A percentile compares a stretch with the other conserved stretches of the same genome.
These are phyloP conservation scores for Fraxinus floribunda DNA, from an alignment of 305 asterid species.

Conservation along the genomic window DNA sequence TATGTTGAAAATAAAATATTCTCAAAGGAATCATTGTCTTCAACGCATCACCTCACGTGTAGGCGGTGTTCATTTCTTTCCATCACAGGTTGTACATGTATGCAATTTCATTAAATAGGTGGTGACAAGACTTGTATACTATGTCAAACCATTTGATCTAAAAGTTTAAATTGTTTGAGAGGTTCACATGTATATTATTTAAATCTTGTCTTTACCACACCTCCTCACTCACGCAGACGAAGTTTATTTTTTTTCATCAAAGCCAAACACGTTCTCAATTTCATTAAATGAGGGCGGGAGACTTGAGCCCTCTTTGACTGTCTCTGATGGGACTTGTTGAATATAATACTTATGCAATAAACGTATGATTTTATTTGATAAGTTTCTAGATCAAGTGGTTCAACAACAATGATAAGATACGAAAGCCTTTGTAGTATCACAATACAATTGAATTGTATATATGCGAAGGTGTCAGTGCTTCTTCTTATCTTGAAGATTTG, in stretches of 20 bases:
- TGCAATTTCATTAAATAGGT: not conserved
- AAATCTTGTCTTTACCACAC: not conserved
- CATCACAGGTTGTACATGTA: not conserved
- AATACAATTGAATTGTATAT: not conserved
- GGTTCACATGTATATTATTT: not conserved
- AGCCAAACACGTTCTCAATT: not conserved
- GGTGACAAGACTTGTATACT: not conserved
- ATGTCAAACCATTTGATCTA: not conserved
- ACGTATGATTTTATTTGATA: not conserved
- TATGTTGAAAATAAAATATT: not conserved
- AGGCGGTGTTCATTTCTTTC: not conserved
- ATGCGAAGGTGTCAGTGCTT: not conserved
- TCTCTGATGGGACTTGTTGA: not conserved
- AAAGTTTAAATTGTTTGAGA: not conserved
- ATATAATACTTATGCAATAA: not conserved
- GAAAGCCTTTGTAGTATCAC: not conserved
- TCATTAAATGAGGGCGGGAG: not conserved
- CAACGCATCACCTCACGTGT: not conserved
- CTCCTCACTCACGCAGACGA: not conserved
- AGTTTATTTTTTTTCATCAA: not conserved
- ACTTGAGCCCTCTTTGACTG: not conserved
- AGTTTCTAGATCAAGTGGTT: not conserved
- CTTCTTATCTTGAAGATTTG: not conserved
- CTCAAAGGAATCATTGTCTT: not conserved
- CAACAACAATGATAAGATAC: not conserved